Conservation (phyloP, 192 early-diverging fungal species). For the Oehlia diaphana region DNA sequence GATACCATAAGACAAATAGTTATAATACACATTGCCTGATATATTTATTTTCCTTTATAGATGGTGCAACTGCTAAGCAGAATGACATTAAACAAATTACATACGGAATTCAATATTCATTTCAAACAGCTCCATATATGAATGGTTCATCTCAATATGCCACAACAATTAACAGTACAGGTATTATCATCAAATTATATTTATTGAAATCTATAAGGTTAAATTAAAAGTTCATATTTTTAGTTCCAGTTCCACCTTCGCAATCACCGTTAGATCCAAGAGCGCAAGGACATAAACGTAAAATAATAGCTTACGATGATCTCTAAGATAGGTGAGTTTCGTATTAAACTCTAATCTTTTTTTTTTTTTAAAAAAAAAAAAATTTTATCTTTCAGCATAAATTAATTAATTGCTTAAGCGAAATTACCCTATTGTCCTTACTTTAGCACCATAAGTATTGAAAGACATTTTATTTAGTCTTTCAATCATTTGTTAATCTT, state of each 20-base stretch:
- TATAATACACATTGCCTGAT: not conserved
- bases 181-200: not conserved
- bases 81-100: constrained; percentile 16
- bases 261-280: constrained; percentile 11
- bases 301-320: constrained; percentile 30
- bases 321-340: not conserved
- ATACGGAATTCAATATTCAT: not conserved
- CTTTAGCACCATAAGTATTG: no score
- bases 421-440: no score
- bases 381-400: no score
- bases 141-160: no score
- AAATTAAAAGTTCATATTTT: not conserved
- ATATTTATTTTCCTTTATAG: constrained; percentile 1
- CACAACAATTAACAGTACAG: not conserved
- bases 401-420: no score
- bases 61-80: constrained; percentile 5
- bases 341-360: not conserved
- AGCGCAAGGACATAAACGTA: constrained; percentile 4
- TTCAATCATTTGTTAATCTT: not conserved
- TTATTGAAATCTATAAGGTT: not conserved
- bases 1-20: not conserved
- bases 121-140: not conserved
- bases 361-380: no score
- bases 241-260: not conserved
- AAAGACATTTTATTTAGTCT: not conserved